These are phyloP conservation scores for Barnettozyma wickerhamii DNA, from an alignment of 805 yeast genomes.

Conservation along the genomic window DNA sequence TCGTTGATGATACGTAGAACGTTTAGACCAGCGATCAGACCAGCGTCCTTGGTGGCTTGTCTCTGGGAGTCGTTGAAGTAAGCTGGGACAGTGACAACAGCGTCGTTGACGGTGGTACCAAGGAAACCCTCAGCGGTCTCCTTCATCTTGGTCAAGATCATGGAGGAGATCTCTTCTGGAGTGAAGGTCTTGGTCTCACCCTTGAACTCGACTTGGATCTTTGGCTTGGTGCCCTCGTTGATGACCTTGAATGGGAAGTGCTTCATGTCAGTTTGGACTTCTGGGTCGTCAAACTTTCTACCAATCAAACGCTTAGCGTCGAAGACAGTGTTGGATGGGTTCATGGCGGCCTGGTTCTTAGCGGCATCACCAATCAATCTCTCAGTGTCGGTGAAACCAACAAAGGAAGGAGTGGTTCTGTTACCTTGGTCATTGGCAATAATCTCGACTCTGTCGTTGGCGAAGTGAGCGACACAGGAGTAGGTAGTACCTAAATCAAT, in stretches of 20 bases:
- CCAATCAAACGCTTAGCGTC: constrained; percentile 94
- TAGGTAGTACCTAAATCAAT: constrained; percentile 86
- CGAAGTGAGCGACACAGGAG: constrained; percentile 94
- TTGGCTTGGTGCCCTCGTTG: constrained; percentile 71
- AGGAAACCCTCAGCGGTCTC: constrained; percentile 28
- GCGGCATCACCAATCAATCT: constrained; percentile 42
- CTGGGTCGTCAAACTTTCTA: constrained; percentile 76
- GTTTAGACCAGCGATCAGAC: constrained; percentile 17
- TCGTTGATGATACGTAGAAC: constrained; percentile 17
- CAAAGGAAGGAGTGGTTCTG: constrained; percentile 96
- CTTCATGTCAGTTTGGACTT: constrained; percentile 74
- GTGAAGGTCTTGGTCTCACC: constrained; percentile 84
- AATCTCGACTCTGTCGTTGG: constrained; percentile 89
- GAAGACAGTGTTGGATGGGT: constrained; percentile 86
- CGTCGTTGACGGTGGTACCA: constrained; percentile 16
- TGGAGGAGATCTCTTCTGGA: constrained; percentile 92
- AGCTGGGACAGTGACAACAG: constrained; percentile 18
- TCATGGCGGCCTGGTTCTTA: constrained; percentile 94
- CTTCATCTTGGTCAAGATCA: constrained; percentile 87
- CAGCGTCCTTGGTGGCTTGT: constrained; percentile 19
- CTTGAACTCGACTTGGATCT: constrained; percentile 31
- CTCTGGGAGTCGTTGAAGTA: constrained; percentile 19
- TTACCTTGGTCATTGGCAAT: constrained; percentile 98
- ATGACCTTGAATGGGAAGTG: constrained; percentile 80
- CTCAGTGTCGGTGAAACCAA: constrained; percentile 90